These are phyloP conservation scores for Penicillium fuscoglaucum DNA, from an alignment of 2,329 filamentous ascomycete species.

Conservation along the genomic window DNA sequence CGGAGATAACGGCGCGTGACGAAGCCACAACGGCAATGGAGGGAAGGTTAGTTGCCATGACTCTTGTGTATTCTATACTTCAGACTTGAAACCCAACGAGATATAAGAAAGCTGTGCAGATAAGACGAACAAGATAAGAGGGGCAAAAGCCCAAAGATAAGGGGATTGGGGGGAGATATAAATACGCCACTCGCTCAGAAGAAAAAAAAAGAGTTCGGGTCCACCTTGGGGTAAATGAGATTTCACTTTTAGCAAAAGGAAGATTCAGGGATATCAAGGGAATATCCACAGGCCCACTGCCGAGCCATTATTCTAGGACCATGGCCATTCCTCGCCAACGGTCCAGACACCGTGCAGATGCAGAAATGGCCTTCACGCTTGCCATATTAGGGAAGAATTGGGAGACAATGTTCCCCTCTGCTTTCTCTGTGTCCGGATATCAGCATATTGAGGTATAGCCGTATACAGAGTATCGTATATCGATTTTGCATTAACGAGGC, in stretches of 20 bases:
- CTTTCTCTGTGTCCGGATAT: neutral
- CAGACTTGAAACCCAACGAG: neutral
- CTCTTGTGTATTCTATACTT: neutral
- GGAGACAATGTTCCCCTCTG: no score
- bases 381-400: neutral
- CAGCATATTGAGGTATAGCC: neutral
- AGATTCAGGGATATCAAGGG: neutral
- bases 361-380: neutral
- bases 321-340: no score
- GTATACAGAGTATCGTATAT: neutral
- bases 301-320: no score
- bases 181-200: neutral
- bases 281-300: neutral
- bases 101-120: neutral
- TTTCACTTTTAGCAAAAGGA: neutral
- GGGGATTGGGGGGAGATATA: slow-evolving; percentile 2
- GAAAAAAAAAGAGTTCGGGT: neutral
- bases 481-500: neutral
- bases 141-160: neutral
- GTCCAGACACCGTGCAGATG: neutral
- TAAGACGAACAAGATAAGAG: slow-evolving; percentile 1
- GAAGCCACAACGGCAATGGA: slow-evolving; percentile 77
- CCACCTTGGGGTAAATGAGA: neutral
- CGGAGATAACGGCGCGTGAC: slow-evolving; percentile 75
- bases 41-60: slow-evolving; percentile 33